Evolutionary conservation across 1,284 basidiomycete genomes (phyloP), one percentile per base, ranked within the genome.

Genomic region (Melampsora occidentalis): DNA sequence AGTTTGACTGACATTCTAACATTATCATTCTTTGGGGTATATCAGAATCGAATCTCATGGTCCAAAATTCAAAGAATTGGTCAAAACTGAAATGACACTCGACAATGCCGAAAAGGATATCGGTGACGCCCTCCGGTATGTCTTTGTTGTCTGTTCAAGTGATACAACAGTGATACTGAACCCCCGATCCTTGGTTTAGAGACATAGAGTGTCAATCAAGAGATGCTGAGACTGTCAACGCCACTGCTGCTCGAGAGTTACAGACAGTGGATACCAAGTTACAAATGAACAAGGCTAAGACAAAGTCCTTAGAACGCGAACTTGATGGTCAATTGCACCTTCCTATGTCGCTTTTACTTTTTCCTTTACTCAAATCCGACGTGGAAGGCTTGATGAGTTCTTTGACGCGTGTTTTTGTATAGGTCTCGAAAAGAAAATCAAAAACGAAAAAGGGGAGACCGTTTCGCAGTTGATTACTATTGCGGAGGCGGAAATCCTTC

Each of bases 51-150:
- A 89, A 42, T 83, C 86, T 67, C 87, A 88, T 77, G 87, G 87
- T 62, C 81, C 84, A 16, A 89, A 88, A 79, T 91, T 90, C 81
- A 86, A 86, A 46, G 88, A 89, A 78, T 83, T 91, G 0, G 85
- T 90, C 18, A 89, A 88, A 10, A 83, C 84, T 28, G 88, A 91
- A 68, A 84, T 89, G 2, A 84, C 86, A 6, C 84, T 86, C 0
- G 88, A 89, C 16, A 88, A 86, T 0, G 90, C 94, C 84, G 93
- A 94, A 80, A 85, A 85, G 42, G 90, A 91, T 61, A 85, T 92
- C 2, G 88, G 89, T 14, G 84, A 86, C 22, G 83, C 88, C 9
- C 82, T 86, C 16, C 81, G 85, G 92, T 93, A 78, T 80, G 87
- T 84, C 25, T 46, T 31, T 31, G 35, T 51, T 51, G 39, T 62